Evolutionary conservation across 2,329 filamentous ascomycete species (phyloP), one percentile per base, ranked within the genome.

Genomic region (Penicillium digitatum): DNA sequence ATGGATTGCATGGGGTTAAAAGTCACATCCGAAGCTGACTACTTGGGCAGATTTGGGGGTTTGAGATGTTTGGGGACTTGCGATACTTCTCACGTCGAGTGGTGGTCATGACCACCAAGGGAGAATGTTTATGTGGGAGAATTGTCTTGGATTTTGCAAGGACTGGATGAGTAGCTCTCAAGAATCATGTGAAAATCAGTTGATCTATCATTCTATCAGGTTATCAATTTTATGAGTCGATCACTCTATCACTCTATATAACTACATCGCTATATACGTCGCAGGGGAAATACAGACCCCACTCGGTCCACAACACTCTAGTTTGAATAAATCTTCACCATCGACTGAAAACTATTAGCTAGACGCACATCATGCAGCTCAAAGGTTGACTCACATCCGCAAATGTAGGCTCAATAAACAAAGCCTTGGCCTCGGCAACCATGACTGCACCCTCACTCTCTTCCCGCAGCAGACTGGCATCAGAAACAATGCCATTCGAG

Each of bases 361-460:
- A n/a, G 27, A 20, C 3, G 1, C 26, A 3, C 7, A 7, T 9
- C 24, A 38, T 5, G 4, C 2, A 18, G 8, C 39, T 18, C 39
- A 42, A 18, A 14, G 43, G 14, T 37, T 6, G 42, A 51, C 69
- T 61, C 58, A 72, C 69, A 55, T 69, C 63, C 2, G 68, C 69
- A 63, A 72, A 72, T 60, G 67, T 72, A 2, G 71, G 71, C 60
- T 74, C 69, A 34, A 74, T 56, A 60, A 74, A 74, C 63, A 74
- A 66, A 37, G 70, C 71, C 57, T 62, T 70, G n/a, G 63, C 70
- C 60, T 73, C 69, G 12, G 70, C 66, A 49, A 72, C 68, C 62
- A 70, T 62, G 26, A 68, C 62, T 3, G 58, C 53, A 10, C 59
- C 60, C 38, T 69, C 67, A 42, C 55, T 52, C 18, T 64, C 60